These are phyloP conservation scores for Pyrenophora seminiperda DNA, from an alignment of 2,329 filamentous ascomycete genomes.

Conservation along the genomic window DNA sequence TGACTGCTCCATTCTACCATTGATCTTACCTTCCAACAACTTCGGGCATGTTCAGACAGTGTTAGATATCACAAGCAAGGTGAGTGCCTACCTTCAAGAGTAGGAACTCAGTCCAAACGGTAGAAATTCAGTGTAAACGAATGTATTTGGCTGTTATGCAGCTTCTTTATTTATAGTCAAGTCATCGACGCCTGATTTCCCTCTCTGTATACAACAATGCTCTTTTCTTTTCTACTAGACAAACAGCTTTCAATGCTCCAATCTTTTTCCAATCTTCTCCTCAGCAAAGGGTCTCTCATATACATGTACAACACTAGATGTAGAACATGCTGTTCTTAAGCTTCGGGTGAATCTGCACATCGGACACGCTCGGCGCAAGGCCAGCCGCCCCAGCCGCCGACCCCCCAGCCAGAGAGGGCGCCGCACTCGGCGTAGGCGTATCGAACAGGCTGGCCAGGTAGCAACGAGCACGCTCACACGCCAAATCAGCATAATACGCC, in stretches of 20 bases:
- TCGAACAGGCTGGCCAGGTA: slow-evolving; percentile 58
- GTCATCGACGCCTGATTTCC: not conserved
- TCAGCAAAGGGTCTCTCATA: not conserved
- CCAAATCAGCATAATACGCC: slow-evolving; percentile 85
- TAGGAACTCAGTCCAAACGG: no score
- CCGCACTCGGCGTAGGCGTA: slow-evolving; percentile 20
- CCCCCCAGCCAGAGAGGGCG: slow-evolving; percentile 9
- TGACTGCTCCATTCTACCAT: no score
- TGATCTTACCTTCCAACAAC: no score
- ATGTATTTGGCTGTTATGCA: slow-evolving; percentile 9
- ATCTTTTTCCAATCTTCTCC: not conserved
- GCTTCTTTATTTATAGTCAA: not conserved
- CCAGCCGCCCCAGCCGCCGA: slow-evolving; percentile 3
- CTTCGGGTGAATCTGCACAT: slow-evolving; percentile 22
- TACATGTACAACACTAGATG: slow-evolving; percentile 5
- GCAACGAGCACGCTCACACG: slow-evolving; percentile 74
- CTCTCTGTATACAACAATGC: not conserved
- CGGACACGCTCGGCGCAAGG: slow-evolving; percentile 1
- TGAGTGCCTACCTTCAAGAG: no score
- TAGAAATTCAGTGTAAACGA: not conserved
- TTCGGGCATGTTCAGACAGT: no score
- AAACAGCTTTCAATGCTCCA: not conserved
- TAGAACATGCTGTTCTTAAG: slow-evolving; percentile 26
- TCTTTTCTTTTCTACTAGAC: not conserved
- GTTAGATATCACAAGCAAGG: no score